A percentile compares a stretch with the other conserved stretches of the same genome.
phyloP scores from a whole-genome alignment of 306 rosid species.

The Benincasa hispida region DNA sequence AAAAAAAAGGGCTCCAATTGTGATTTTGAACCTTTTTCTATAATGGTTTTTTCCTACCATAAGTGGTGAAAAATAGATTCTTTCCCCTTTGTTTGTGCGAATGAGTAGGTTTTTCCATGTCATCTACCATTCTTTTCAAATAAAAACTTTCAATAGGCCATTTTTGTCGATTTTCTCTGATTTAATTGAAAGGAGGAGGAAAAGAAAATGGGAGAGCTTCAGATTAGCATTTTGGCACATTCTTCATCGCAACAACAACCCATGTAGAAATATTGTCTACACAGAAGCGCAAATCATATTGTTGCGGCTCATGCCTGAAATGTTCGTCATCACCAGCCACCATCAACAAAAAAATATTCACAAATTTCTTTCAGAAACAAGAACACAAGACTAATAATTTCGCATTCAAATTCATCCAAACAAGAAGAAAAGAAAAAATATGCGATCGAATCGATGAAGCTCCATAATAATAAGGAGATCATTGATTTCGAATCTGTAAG shows the following conservation, averaged over 20 bases:
- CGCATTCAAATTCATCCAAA: background rate
- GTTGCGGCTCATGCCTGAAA: conserved; percentile 6
- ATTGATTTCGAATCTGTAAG: background rate
- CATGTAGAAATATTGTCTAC: conserved; percentile 4
- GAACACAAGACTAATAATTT: background rate
- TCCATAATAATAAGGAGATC: background rate
- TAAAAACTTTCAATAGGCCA: too few species aligned
- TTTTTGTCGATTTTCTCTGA: too few species aligned
- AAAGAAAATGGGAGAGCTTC: background rate
- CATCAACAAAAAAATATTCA: background rate
- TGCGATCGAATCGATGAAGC: background rate
- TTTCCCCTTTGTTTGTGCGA: too few species aligned
- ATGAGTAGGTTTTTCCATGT: too few species aligned
- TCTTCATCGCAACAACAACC: conserved; percentile 10
- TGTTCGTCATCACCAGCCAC: conserved; percentile 3
- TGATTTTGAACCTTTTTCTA: too few species aligned
- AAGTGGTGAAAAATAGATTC: too few species aligned
- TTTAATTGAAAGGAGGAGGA: too few species aligned
- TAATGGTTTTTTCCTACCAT: too few species aligned
- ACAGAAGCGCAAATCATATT: conserved; percentile 3
- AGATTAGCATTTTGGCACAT: conserved; percentile 15
- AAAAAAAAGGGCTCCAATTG: too few species aligned
- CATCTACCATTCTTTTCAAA: too few species aligned
- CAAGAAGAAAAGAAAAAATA: background rate
- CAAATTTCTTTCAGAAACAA: background rate